Conservation (phyloP, 441 rosid genomes). For the Pelargonium australe region DNA sequence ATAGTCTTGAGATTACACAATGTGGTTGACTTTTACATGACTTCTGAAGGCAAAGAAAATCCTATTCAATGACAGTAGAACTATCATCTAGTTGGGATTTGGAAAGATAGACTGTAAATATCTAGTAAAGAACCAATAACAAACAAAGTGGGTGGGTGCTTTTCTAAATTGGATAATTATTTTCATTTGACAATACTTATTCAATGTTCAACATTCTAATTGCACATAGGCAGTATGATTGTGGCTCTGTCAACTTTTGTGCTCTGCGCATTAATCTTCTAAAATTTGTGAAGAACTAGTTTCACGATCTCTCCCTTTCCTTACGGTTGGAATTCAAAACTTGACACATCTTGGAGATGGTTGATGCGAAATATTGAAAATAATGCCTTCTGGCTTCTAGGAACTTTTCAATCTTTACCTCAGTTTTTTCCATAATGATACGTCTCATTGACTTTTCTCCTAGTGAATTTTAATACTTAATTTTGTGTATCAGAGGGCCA, state of each 20-base stretch:
- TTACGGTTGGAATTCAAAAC: neutral
- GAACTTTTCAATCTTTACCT: neutral
- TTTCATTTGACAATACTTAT: too few species aligned
- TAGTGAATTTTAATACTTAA: constrained; percentile 1
- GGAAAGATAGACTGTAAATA: neutral
- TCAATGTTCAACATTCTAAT: neutral
- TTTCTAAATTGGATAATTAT: neutral
- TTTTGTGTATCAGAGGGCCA: constrained; percentile 53
- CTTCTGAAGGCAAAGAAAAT: neutral
- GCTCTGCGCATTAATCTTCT: neutral
- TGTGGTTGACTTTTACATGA: neutral
- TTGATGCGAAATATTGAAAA: too few species aligned
- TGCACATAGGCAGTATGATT: neutral
- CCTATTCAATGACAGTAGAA: neutral
- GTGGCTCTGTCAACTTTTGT: neutral
- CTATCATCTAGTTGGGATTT: neutral
- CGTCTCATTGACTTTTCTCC: neutral
- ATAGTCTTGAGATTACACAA: neutral
- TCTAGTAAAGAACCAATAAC: neutral
- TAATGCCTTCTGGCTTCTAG: neutral
- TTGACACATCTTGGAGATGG: too few species aligned
- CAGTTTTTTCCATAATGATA: neutral
- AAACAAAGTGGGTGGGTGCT: neutral
- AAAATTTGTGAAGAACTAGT: neutral
- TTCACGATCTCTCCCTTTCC: neutral